Percentiles rank a stretch among this genome's conserved stretches.
Evolutionary conservation across 192 early-diverging fungal species (phyloP).

Genomic region (Haplosporangium gracile): DNA sequence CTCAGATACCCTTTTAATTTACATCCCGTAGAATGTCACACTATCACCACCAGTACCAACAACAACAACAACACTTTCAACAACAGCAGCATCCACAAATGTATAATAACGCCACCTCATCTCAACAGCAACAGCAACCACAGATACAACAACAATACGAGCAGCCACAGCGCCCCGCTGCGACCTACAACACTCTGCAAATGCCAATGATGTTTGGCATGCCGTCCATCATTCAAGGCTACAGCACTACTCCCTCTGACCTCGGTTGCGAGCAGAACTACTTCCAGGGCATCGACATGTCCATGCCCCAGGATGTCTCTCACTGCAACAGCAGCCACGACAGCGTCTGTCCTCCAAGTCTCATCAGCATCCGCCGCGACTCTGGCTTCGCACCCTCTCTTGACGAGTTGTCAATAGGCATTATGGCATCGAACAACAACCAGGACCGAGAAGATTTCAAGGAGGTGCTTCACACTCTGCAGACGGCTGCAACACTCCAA

Average conservation of each 20-base stretch:
- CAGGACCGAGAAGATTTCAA: slow-evolving; percentile 10
- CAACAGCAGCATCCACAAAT: slow-evolving; percentile 22
- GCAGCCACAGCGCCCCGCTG: slow-evolving; percentile 21
- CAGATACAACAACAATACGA: slow-evolving; percentile 10
- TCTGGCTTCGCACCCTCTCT: slow-evolving; percentile 36
- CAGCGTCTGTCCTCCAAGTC: slow-evolving; percentile 8
- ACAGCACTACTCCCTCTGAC: neutral
- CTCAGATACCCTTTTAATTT: neutral
- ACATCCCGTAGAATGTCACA: slow-evolving; percentile 18
- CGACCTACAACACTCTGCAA: slow-evolving; percentile 25
- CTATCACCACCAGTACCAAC: neutral
- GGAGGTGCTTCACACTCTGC: neutral
- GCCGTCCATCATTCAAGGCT: neutral
- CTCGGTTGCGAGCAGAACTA: slow-evolving; percentile 9
- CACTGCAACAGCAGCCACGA: neutral
- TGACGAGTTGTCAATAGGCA: slow-evolving; percentile 30
- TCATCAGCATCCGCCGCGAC: slow-evolving; percentile 32
- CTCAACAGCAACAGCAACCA: neutral
- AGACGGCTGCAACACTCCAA: neutral
- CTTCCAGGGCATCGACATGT: neutral
- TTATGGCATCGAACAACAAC: slow-evolving; percentile 18
- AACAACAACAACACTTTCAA: slow-evolving; percentile 15
- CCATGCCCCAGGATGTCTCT: neutral
- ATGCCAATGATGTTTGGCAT: slow-evolving; percentile 24
- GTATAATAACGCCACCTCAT: slow-evolving; percentile 8